These are phyloP conservation scores for Plasmodium gonderi DNA, from an alignment of 169 alveolate genomes.

Conservation along the genomic window DNA sequence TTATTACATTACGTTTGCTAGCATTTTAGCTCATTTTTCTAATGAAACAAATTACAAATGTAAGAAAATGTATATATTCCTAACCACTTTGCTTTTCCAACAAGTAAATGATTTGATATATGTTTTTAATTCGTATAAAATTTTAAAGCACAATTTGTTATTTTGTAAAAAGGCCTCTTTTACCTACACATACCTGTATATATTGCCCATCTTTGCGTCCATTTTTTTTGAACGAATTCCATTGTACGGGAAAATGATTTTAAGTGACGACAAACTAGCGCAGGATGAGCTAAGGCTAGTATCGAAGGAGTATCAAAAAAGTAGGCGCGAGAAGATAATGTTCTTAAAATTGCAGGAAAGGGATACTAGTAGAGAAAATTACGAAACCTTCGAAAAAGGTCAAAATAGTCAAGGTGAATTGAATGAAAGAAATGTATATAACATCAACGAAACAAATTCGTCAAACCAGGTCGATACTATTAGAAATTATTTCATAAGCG, in stretches of 20 bases:
- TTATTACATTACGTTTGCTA: constrained; percentile 26
- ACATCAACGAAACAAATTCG: not conserved
- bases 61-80: constrained; percentile 58
- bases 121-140: constrained; percentile 61
- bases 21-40: constrained; percentile 49
- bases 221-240: constrained; percentile 33
- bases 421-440: not conserved
- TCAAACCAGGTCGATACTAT: not conserved
- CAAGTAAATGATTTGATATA: constrained; percentile 69
- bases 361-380: not conserved
- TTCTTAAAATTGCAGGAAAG: not conserved
- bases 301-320: constrained; percentile 20
- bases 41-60: constrained; percentile 68
- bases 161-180: constrained; percentile 5
- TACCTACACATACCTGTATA: constrained; percentile 29
- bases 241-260: not conserved
- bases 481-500: not conserved
- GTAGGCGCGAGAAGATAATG: not conserved
- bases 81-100: constrained; percentile 42
- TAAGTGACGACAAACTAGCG: not conserved
- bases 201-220: constrained; percentile 55
- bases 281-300: not conserved
- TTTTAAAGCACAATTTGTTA: constrained; percentile 17
- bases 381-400: not conserved
- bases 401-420: not conserved